Conservation (phyloP, 73 alveolate species). For the Paramecium pentaurelia region DNA sequence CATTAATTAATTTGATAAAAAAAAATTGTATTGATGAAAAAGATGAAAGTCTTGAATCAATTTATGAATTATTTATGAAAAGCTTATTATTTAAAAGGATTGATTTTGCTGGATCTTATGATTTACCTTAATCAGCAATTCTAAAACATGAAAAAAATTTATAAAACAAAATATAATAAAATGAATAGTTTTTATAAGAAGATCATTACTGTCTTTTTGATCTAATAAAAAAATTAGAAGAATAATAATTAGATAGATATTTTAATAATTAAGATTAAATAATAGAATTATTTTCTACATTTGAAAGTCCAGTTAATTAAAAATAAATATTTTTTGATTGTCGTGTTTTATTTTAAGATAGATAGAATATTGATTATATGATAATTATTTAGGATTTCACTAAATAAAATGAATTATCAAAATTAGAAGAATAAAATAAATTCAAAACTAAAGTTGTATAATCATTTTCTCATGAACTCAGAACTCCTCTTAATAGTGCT, state of each 20-base stretch:
- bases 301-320: neutral
- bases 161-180: neutral
- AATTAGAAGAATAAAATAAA: conserved; percentile 23
- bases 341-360: neutral
- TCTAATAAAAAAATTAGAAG: neutral
- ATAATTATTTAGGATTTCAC: conserved; percentile 44
- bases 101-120: neutral
- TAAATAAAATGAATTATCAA: conserved; percentile 29
- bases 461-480: conserved; percentile 58
- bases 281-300: neutral
- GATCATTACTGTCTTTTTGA: neutral
- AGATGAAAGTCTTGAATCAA: neutral
- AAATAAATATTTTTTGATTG: conserved; percentile 17
- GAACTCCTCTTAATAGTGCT: conserved; percentile 57
- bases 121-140: neutral
- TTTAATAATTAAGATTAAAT: neutral
- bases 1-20: neutral
- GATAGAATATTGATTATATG: conserved; percentile 9
- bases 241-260: neutral
- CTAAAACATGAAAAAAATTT: neutral
- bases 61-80: neutral
- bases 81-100: neutral
- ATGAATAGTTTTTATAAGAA: neutral
- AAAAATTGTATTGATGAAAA: neutral
- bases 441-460: conserved; percentile 42